phyloP scores from a whole-genome alignment of 1,139 yeast species.

The Taphrina confusa region DNA sequence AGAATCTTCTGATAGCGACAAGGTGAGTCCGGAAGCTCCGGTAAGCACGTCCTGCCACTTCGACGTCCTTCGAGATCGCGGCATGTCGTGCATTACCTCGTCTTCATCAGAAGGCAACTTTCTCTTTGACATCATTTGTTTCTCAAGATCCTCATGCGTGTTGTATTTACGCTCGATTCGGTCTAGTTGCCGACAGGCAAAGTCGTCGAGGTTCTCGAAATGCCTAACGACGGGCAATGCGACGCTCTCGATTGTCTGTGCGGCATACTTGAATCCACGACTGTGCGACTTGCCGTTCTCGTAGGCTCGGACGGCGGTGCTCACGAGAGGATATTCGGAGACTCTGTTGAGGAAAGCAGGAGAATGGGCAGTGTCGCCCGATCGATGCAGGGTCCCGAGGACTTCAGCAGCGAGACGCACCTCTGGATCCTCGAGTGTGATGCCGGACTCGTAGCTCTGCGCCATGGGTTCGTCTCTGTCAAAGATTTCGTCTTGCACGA shows the following conservation, averaged over 20 bases:
- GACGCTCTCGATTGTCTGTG: conserved; percentile 65
- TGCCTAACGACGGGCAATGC: conserved; percentile 59
- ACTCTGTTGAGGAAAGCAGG: conserved; percentile 47
- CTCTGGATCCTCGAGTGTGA: conserved; percentile 41
- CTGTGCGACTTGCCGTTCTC: conserved; percentile 60
- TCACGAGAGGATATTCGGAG: conserved; percentile 56
- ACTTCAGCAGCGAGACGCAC: conserved; percentile 41
- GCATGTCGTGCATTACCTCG: neutral
- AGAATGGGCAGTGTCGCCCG: conserved; percentile 22
- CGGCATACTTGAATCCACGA: conserved; percentile 63
- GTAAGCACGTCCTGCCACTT: conserved; percentile 48
- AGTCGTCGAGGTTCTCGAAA: conserved; percentile 43
- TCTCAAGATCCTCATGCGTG: conserved; percentile 8
- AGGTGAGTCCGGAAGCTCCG: conserved; percentile 50
- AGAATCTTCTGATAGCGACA: conserved; percentile 62
- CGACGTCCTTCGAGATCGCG: neutral
- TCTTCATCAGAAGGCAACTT: neutral
- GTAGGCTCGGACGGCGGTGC: conserved; percentile 62
- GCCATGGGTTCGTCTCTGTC: conserved; percentile 38
- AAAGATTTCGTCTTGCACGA: conserved; percentile 4
- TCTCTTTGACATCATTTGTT: conserved; percentile 7
- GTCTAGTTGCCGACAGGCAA: conserved; percentile 44
- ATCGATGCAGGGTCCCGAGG: conserved; percentile 37
- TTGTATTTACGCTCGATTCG: conserved; percentile 34
- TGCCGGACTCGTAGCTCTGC: conserved; percentile 39